Base-by-base conservation (phyloP, 2,329 filamentous ascomycete genomes). In the Podosphaera leucotricha region DNA sequence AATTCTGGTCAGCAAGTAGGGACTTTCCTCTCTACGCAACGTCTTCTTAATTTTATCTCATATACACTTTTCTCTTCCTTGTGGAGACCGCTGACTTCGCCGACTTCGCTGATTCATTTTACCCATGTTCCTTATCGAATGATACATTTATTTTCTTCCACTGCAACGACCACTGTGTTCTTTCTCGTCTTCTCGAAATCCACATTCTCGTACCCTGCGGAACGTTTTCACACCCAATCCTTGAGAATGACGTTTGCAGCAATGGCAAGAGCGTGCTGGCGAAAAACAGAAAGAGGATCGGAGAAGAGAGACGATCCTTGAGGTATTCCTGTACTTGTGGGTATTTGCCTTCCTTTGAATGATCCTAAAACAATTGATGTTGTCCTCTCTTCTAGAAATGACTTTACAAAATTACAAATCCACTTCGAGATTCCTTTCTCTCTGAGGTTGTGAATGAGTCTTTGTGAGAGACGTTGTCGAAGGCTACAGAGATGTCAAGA, bases 331-430 rank as follows among this genome's bases (percentile, higher is more conserved):
- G 22, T 41, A 21, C 6, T 41, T 15, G 40, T 41, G 10, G 26
- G 30, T 21, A 36, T 43, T 36, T 36, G 41, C 7, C 21, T 24
- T 21, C 18, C 28, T 43, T 36, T 43, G 26, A 15, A 21, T 21
- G 16, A 20, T 11, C 28, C 18, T 6, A 43, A 16, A n/a, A 43
- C 41, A 5, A 43, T 36, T 6, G 41, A 19, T 20, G 41, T 43
- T 13, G 26, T 43, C 20, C 41, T 35, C 16, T 43, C 41, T 7
- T 43, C 28, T 36, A 43, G n/a, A 22, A 43, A 35, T n/a, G 28
- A 43, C 13, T 21, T 15, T 6, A 43, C 19, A 35, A 35, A 43
- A 8, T 43, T 19, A 16, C 11, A 20, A 16, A 43, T 43, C 41
- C 41, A 43, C 2, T 18, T 35, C 36, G 41, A 28, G 28, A 43